Percentiles rank a stretch among this genome's conserved stretches.
phyloP scores from a whole-genome alignment of 129 eudicot genomes.

The Scalesia atractyloides region DNA sequence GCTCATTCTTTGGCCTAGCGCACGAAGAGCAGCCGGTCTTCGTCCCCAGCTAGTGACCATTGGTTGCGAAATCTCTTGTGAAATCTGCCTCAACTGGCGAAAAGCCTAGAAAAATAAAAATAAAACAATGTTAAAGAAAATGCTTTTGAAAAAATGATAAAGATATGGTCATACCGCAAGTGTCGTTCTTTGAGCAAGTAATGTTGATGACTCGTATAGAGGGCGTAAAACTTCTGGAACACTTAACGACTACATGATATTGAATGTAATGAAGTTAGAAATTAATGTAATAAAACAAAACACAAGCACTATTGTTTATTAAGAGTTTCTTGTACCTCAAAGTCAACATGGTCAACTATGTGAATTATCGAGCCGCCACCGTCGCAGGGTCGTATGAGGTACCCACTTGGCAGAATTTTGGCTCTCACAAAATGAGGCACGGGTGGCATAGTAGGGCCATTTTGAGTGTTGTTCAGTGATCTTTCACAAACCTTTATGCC shows the following conservation, averaged over 20 bases:
- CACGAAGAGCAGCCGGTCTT: conserved; percentile 86
- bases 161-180: conserved; percentile 52
- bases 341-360: conserved; percentile 86
- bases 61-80: conserved; percentile 82
- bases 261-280: conserved; percentile 4
- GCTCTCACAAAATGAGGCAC: conserved; percentile 87
- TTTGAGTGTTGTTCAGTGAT: conserved; percentile 85
- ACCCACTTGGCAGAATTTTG: conserved; percentile 84
- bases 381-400: conserved; percentile 86
- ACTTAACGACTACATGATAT: conserved; percentile 61
- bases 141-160: neutral
- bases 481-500: conserved; percentile 69
- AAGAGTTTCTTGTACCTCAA: conserved; percentile 52
- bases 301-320: neutral
- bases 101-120: conserved; percentile 60
- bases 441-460: conserved; percentile 89
- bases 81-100: conserved; percentile 80
- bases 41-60: conserved; percentile 84
- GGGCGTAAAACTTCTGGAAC: conserved; percentile 95
- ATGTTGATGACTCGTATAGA: conserved; percentile 76
- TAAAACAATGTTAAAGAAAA: neutral
- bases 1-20: conserved; percentile 90
- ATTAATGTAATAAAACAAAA: conserved; percentile 2
- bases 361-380: conserved; percentile 93
- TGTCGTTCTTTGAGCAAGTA: conserved; percentile 84